Conservation (phyloP, 2,329 filamentous ascomycete species). For the Calycina herbarum region DNA sequence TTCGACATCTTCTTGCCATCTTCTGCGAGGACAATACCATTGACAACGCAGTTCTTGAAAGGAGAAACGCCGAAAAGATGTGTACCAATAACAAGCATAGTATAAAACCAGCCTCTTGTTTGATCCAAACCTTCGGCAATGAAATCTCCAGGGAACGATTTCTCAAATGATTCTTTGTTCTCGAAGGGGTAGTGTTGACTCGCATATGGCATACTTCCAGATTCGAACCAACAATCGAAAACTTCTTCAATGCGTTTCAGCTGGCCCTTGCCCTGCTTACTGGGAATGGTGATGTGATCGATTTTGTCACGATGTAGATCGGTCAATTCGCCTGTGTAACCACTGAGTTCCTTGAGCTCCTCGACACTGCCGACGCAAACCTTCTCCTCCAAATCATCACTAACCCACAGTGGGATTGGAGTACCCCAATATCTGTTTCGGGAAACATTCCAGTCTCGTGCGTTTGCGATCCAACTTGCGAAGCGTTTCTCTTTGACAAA, state of each 20-base stretch:
- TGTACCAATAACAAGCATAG: constrained; percentile 81
- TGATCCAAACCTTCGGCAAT: constrained; percentile 93
- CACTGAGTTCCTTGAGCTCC: constrained; percentile 82
- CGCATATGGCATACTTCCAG: constrained; percentile 92
- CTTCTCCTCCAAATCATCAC: constrained; percentile 82
- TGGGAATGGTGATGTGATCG: constrained; percentile 91
- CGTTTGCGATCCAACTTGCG: constrained; percentile 85
- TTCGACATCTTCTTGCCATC: constrained; percentile 99
- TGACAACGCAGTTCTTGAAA: constrained; percentile 96
- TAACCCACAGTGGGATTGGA: constrained; percentile 88
- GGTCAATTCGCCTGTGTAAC: constrained; percentile 77
- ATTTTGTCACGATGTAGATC: constrained; percentile 93
- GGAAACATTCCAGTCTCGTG: constrained; percentile 93
- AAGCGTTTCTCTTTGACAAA: constrained; percentile 93
- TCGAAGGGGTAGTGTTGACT: constrained; percentile 91
- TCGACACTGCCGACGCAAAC: constrained; percentile 83
- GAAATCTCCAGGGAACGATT: constrained; percentile 86
- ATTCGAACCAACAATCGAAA: constrained; percentile 97
- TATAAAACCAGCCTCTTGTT: constrained; percentile 97
- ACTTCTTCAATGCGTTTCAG: constrained; percentile 82
- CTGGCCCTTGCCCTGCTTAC: constrained; percentile 81
- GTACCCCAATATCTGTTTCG: constrained; percentile 96
- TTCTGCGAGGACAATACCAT: constrained; percentile 89
- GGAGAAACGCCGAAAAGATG: constrained; percentile 82
- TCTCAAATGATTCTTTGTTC: constrained; percentile 77